These are phyloP conservation scores for Anastatica hierochuntica DNA, from an alignment of 345 rosid species.

Conservation along the genomic window DNA sequence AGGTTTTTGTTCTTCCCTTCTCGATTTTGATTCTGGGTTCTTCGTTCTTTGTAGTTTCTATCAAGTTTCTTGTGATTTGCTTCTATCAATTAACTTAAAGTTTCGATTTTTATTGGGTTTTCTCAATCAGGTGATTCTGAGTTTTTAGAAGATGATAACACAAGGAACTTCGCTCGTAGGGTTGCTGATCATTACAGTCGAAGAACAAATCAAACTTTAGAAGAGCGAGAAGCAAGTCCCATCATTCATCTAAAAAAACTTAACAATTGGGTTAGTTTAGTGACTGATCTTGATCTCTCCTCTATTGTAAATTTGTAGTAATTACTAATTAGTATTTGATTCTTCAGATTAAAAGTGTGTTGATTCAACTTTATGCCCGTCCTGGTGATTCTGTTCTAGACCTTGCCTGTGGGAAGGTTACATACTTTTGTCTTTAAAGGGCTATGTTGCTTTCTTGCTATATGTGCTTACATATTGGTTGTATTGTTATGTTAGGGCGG, in stretches of 20 bases:
- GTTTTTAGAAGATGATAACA: slow-evolving; percentile 55
- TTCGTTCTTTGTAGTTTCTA: no score
- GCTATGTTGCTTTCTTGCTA: no score
- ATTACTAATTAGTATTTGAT: no score
- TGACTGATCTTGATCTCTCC: no score
- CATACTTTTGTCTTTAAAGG: no score
- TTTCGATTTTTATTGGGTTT: background rate
- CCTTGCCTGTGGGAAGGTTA: slow-evolving; percentile 97
- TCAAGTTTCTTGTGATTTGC: no score
- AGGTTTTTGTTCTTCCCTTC: no score
- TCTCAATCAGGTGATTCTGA: slow-evolving; percentile 42
- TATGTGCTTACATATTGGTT: no score
- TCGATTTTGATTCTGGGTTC: no score
- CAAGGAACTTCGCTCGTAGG: slow-evolving; percentile 50
- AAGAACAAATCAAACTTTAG: slow-evolving; percentile 89
- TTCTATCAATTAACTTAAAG: no score
- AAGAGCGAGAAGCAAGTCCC: slow-evolving; percentile 97
- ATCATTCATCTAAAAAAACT: slow-evolving; percentile 92
- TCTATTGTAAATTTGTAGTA: no score
- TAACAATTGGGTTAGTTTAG: slow-evolving; percentile 86
- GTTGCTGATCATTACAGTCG: slow-evolving; percentile 96
- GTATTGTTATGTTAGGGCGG: no score
- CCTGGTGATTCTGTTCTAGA: slow-evolving; percentile 91
- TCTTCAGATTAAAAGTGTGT: slow-evolving; percentile 88
- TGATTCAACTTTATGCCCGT: slow-evolving; percentile 82